Evolutionary conservation across 768 basidiomycete species (phyloP), one percentile per base, ranked within the genome.

Genomic region (Leccinum fibrillosum): DNA sequence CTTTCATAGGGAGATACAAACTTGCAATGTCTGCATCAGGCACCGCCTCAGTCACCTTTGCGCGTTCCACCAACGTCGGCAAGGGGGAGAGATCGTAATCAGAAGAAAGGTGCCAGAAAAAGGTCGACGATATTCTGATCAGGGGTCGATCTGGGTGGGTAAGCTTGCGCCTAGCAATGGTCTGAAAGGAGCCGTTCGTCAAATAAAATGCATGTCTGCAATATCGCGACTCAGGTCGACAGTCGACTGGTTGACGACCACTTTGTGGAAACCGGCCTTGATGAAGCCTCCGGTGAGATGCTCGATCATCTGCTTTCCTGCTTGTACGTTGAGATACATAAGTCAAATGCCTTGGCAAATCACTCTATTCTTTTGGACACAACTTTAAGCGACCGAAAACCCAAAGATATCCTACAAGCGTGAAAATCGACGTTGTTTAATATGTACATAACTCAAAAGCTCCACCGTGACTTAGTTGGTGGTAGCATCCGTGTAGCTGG

Each of bases 41-140:
- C 9, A 80, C 78, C n/a, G 51, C 77, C 71, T 77, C 73, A 23
- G 76, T 49, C 10, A 78, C 73, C 50, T 76, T 74, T 2, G 86
- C 84, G 32, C 79, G 80, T 6, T 76, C 73, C 10, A 71, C 64
- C 21, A 95, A 75, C 0, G 70, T 62, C 8, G 83, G 80, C 3
- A 93, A 81, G 2, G 90, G 85, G 8, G 72, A 76, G n/a, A 94
- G 80, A 53, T 90, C 86, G 57, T 83, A 85, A 70, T 94, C 91
- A 2, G 94, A 93, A 0, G 86, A 91, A 12, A 97, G 80, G 67
- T 94, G 93, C 90, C 90, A 96, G 78, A 97, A 97, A 73, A 95
- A 94, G 0, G 94, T 98, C 2, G 92, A 95, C 3, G 94, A 95
- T 62, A 98, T 94, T n/a, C 95, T 88, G 63, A 95, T 92, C 35